Evolutionary conservation across 2,329 filamentous ascomycete species (phyloP).

Genomic region (Stagonosporopsis rhizophila): DNA sequence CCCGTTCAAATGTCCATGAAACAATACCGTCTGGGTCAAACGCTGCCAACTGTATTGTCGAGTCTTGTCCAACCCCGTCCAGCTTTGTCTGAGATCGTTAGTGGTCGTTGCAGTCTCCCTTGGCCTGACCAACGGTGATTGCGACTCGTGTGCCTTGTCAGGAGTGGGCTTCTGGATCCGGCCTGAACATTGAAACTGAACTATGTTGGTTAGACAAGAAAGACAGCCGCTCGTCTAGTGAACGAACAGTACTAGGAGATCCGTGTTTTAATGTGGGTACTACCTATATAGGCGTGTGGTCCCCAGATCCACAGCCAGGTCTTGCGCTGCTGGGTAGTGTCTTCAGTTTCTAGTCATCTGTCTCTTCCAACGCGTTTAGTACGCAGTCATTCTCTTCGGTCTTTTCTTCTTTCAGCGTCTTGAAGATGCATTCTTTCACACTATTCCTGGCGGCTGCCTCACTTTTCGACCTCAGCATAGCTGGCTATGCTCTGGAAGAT

Average conservation of each 20-base stretch:
- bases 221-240: slow-evolving; percentile 8
- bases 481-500: slow-evolving; percentile 51
- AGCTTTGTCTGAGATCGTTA: slow-evolving; percentile 26
- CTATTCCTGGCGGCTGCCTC: slow-evolving; percentile 44
- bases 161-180: slow-evolving; percentile 28
- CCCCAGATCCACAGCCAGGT: slow-evolving; percentile 20
- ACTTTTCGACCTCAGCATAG: slow-evolving; percentile 45
- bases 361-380: slow-evolving; percentile 42
- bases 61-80: slow-evolving; percentile 15
- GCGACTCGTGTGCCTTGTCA: slow-evolving; percentile 21
- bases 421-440: slow-evolving; percentile 45
- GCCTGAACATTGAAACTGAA: slow-evolving; percentile 26
- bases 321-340: slow-evolving; percentile 27
- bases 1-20: slow-evolving; percentile 42
- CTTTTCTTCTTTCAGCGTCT: slow-evolving; percentile 31
- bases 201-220: slow-evolving; percentile 17
- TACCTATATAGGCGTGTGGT: slow-evolving; percentile 16
- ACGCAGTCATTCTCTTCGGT: slow-evolving; percentile 36
- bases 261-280: slow-evolving; percentile 1
- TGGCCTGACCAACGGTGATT: slow-evolving; percentile 11
- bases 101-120: slow-evolving; percentile 12
- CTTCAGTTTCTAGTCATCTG: slow-evolving; percentile 25
- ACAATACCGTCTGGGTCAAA: slow-evolving; percentile 35
- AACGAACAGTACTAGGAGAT: slow-evolving; percentile 3
- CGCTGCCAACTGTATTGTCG: slow-evolving; percentile 9